phyloP scores from a whole-genome alignment of 192 early-diverging fungal genomes.

The Kickxella alabastrina region DNA sequence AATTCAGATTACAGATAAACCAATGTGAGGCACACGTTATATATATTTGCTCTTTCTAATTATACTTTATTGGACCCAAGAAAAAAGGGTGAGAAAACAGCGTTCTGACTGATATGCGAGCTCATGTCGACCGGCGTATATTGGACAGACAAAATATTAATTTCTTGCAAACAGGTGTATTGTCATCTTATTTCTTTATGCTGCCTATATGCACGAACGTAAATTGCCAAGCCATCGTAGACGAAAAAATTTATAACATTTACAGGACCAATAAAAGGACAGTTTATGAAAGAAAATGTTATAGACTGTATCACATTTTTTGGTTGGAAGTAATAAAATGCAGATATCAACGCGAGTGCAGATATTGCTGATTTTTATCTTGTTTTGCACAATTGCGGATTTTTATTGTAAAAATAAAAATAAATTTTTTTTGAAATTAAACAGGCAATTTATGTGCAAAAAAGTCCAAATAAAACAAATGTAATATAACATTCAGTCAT shows the following conservation, averaged over 20 bases:
- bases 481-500: no score
- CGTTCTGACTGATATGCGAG: not conserved
- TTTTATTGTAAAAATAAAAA: no score
- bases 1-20: no score
- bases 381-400: no score
- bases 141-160: no score
- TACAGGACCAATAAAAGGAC: not conserved
- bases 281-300: not conserved
- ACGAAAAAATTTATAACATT: not conserved
- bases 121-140: no score
- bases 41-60: not conserved
- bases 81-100: not conserved
- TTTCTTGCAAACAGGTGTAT: not conserved
- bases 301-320: not conserved
- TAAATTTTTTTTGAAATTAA: no score
- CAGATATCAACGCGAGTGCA: constrained; percentile 39
- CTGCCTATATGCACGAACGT: not conserved
- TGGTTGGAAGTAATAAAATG: constrained; percentile 1
- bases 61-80: not conserved
- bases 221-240: no score
- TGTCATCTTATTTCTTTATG: not conserved
- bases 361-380: constrained; percentile 51
- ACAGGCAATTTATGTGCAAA: no score
- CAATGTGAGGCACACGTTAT: no score
- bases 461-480: no score